phyloP scores from a whole-genome alignment of 2,329 filamentous ascomycete species.

The Fusarium sp. region DNA sequence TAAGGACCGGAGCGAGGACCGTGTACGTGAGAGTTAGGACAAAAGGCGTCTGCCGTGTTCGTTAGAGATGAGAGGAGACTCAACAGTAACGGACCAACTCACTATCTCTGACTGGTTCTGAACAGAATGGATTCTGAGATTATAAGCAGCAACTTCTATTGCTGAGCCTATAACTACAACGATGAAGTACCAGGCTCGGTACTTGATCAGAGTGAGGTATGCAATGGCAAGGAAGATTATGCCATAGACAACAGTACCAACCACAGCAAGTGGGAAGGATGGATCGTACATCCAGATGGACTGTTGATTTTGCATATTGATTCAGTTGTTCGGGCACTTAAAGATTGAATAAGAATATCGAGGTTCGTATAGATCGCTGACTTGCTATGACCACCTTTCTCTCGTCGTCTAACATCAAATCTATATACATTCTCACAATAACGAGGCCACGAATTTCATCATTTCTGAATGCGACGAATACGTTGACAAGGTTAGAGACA shows the following conservation, averaged over 20 bases:
- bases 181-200: slow-evolving; percentile 54
- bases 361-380: not conserved
- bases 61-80: not conserved
- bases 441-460: slow-evolving; percentile 8
- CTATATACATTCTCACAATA: slow-evolving; percentile 3
- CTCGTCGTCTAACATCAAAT: not conserved
- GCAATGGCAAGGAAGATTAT: slow-evolving; percentile 48
- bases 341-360: not conserved
- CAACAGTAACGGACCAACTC: slow-evolving; percentile 6
- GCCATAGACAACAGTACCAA: slow-evolving; percentile 52
- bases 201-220: slow-evolving; percentile 52
- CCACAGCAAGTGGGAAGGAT: slow-evolving; percentile 52
- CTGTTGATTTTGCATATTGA: slow-evolving; percentile 38
- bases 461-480: slow-evolving; percentile 31
- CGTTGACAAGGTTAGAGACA: not conserved
- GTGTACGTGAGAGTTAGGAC: slow-evolving; percentile 51
- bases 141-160: slow-evolving; percentile 54
- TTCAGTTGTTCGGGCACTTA: not conserved
- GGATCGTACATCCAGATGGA: slow-evolving; percentile 55
- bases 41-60: slow-evolving; percentile 45
- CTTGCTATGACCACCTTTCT: not conserved
- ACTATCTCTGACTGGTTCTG: slow-evolving; percentile 47
- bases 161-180: slow-evolving; percentile 52
- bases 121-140: slow-evolving; percentile 48
- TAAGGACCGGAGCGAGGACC: slow-evolving; percentile 58